Evolutionary conservation across 75 land plant species (phyloP).

Genomic region (Isoetes taiwanensis): DNA sequence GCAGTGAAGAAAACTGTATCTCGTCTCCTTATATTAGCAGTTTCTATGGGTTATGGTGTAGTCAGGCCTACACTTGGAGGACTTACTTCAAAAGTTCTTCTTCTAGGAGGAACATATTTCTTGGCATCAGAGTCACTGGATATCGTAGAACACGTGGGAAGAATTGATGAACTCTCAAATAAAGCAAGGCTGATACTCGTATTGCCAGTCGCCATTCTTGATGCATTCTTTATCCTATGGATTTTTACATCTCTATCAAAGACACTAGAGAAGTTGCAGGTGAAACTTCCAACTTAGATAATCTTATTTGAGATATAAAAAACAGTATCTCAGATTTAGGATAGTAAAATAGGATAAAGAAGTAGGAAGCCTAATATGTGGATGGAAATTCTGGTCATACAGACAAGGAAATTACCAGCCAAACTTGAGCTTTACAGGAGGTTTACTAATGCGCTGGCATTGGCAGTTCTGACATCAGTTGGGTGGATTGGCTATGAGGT

Average conservation of each 20-base stretch:
- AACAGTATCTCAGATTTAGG: too few species aligned
- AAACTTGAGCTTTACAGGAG: conserved; percentile 27
- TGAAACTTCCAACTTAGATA: too few species aligned
- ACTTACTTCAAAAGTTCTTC: neutral
- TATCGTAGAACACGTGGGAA: conserved; percentile 1
- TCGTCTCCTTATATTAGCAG: neutral
- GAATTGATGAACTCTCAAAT: conserved; percentile 1
- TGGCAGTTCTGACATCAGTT: conserved; percentile 19
- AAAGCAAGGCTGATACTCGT: conserved; percentile 1
- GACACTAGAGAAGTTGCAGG: neutral
- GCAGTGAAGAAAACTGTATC: conserved; percentile 2
- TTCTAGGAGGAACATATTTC: neutral
- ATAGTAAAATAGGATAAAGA: too few species aligned
- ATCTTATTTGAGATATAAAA: too few species aligned
- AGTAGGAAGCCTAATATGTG: too few species aligned
- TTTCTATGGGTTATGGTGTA: conserved; percentile 6
- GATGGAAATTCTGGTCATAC: neutral
- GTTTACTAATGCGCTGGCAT: conserved; percentile 23
- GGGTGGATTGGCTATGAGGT: conserved; percentile 29
- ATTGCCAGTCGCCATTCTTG: neutral
- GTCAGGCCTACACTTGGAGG: neutral
- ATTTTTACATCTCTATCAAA: neutral
- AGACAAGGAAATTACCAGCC: conserved; percentile 16
- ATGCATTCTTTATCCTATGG: neutral
- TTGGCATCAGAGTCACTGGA: neutral